Evolutionary conservation across 2,329 filamentous ascomycete genomes (phyloP).

Genomic region (Trichoderma pleuroti): DNA sequence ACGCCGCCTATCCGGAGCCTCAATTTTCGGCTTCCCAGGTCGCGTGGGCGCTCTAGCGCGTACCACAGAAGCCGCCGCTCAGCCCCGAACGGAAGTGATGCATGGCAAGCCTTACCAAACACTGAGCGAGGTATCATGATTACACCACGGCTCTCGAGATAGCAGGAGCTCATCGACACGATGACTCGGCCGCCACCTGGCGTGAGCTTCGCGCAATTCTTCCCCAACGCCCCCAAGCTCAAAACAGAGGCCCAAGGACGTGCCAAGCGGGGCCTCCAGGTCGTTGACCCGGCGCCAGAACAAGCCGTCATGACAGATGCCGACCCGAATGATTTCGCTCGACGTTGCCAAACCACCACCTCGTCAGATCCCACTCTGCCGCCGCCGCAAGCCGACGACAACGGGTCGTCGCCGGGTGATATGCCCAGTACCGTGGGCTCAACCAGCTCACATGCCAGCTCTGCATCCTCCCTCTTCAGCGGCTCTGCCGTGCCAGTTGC

Average conservation of each 20-base stretch:
- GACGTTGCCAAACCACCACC: constrained; percentile 22
- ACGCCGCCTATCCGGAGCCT: constrained; percentile 17
- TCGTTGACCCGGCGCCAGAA: constrained; percentile 26
- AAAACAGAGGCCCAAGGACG: constrained; percentile 45
- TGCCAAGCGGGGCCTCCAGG: constrained; percentile 28
- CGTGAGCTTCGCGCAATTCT: constrained; percentile 83
- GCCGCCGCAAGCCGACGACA: constrained; percentile 46
- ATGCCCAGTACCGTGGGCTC: constrained; percentile 68
- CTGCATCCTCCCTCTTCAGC: constrained; percentile 69
- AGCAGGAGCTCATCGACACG: constrained; percentile 51
- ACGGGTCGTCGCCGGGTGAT: constrained; percentile 60
- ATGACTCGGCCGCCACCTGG: constrained; percentile 74
- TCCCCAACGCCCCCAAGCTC: constrained; percentile 70
- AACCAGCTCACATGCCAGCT: constrained; percentile 67
- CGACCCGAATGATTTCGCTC: constrained; percentile 26
- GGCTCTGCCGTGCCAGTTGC: constrained; percentile 41
- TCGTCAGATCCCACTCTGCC: constrained; percentile 26
- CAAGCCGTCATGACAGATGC: constrained; percentile 25
- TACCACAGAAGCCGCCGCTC: constrained; percentile 20
- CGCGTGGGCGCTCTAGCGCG: constrained; percentile 39
- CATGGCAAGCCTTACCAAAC: constrained; percentile 24
- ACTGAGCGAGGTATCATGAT: constrained; percentile 52
- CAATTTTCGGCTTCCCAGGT: constrained; percentile 27
- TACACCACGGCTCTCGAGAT: constrained; percentile 50
- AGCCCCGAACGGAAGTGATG: constrained; percentile 21